Conservation (phyloP, 2,329 filamentous ascomycete genomes). For the Exophiala xenobiotica region DNA sequence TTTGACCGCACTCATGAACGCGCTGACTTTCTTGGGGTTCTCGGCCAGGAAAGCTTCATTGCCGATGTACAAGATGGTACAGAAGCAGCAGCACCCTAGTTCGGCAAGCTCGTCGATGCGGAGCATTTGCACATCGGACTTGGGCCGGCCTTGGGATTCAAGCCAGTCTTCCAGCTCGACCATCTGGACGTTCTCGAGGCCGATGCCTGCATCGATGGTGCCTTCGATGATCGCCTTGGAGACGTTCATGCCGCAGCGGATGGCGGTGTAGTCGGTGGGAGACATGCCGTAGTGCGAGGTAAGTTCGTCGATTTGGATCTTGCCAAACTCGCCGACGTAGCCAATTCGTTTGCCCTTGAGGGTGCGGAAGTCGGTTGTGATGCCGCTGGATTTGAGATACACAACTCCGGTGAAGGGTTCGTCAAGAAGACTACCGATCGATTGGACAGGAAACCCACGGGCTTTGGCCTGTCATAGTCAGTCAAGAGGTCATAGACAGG, state of each 20-base stretch:
- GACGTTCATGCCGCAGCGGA: constrained; percentile 80
- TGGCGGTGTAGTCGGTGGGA: constrained; percentile 69
- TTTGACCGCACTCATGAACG: constrained; percentile 73
- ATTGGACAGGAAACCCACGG: constrained; percentile 69
- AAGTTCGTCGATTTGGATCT: constrained; percentile 79
- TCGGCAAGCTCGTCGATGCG: constrained; percentile 78
- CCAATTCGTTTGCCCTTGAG: constrained; percentile 75
- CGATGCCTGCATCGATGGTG: constrained; percentile 71
- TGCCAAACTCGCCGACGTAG: constrained; percentile 78
- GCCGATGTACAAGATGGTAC: constrained; percentile 75
- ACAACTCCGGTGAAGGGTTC: constrained; percentile 79
- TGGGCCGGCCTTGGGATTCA: constrained; percentile 59
- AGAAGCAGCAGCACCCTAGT: constrained; percentile 81
- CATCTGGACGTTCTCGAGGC: constrained; percentile 80
- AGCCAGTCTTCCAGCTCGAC: constrained; percentile 79
- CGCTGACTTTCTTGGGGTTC: constrained; percentile 64
- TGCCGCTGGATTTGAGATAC: constrained; percentile 71
- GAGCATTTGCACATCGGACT: constrained; percentile 72
- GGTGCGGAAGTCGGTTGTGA: constrained; percentile 71
- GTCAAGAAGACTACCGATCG: constrained; percentile 72
- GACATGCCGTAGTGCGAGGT: constrained; percentile 75
- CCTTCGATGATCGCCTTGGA: constrained; percentile 72
- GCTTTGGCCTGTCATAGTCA: constrained; percentile 68
- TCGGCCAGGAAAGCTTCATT: constrained; percentile 69
- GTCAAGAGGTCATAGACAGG: too few species aligned